A percentile compares a stretch with the other conserved stretches of the same genome.
Conservation (phyloP, 2,329 filamentous ascomycete species). For the Aspergillus fructus region DNA sequence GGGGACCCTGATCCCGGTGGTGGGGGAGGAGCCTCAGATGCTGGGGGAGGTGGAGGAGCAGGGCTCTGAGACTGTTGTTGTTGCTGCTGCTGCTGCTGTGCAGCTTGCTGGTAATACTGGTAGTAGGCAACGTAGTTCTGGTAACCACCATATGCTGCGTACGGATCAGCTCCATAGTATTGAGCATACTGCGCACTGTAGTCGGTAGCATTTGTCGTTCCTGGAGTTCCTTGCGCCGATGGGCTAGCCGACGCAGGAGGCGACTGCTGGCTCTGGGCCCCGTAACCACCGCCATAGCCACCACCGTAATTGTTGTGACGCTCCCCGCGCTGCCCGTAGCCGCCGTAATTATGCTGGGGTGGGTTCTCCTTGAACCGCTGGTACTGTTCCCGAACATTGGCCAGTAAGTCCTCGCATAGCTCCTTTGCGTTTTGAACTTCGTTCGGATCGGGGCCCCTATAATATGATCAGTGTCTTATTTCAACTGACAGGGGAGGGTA, state of each 20-base stretch:
- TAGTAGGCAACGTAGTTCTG: constrained; percentile 63
- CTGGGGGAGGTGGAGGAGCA: constrained; percentile 57
- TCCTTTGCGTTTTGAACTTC: constrained; percentile 86
- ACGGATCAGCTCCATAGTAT: constrained; percentile 79
- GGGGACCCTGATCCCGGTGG: constrained; percentile 61
- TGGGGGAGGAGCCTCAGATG: constrained; percentile 55
- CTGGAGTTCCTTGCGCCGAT: constrained; percentile 44
- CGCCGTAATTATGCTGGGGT: constrained; percentile 63
- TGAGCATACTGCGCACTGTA: constrained; percentile 81
- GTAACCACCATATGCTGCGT: constrained; percentile 88
- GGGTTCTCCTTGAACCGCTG: constrained; percentile 85
- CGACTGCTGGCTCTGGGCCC: constrained; percentile 36
- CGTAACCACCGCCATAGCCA: constrained; percentile 40
- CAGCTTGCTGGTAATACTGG: constrained; percentile 71
- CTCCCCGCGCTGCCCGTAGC: constrained; percentile 51
- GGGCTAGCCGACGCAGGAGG: constrained; percentile 45
- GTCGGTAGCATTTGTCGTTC: constrained; percentile 48
- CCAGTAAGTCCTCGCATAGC: constrained; percentile 82
- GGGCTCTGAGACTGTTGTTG: constrained; percentile 43
- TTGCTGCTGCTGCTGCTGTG: constrained; percentile 49
- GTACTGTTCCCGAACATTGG: constrained; percentile 84
- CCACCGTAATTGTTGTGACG: constrained; percentile 46
- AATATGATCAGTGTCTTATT: constrained; percentile 31
- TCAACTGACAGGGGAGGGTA: not conserved
- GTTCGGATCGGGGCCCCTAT: constrained; percentile 77